Base-by-base conservation (phyloP, 768 basidiomycete genomes). In the Infundibulicybe gibba region DNA sequence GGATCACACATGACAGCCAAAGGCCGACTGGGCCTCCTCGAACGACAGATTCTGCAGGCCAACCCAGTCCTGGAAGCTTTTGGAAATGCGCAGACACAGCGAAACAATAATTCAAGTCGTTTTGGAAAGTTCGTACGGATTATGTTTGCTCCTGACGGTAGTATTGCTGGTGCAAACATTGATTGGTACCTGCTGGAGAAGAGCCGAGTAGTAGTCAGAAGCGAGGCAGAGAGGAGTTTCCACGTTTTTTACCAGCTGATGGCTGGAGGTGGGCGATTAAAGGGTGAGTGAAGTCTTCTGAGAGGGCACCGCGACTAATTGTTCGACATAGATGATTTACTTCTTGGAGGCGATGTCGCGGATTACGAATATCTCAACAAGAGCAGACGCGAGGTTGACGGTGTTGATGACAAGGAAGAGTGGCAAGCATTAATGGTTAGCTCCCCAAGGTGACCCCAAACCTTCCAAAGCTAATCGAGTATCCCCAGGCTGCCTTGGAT, bases 101-200 rank as follows among this genome's bases (percentile, higher is more conserved):
- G 94, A 39, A 99, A 99, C 61, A 97, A 98, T 67, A 99, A 99
- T 61, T 98, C 97, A 1, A 93, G 90, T 77, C 89, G 97, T 33
- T 99, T 99, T 62, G 94, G 94, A 25, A 99, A 99, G 67, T 99
- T 99, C 62, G 90, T 99, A 40, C 78, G 93, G 39, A 98, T 99
- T 50, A 88, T 87, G 60, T 99, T 99, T 66, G 81, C 90, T 1
- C 85, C 89, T 0, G 84, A 90, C 53, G 94, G 95, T 2, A 92
- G 91, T 54, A 99, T 99, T 48, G 89, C 94, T 0, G 97, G 97
- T 1, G 97, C 97, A 19, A 97, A 94, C 61, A 93, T 98, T 49
- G 94, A 99, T 63, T 98, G 97, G 97, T 99, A 99, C 62, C 73
- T 99, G 25, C 70, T 99, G 47, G 97, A 99, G 73, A 99, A 99